Base-by-base conservation (phyloP, 1,139 yeast genomes). In the Magnusiomyces fungicola region DNA sequence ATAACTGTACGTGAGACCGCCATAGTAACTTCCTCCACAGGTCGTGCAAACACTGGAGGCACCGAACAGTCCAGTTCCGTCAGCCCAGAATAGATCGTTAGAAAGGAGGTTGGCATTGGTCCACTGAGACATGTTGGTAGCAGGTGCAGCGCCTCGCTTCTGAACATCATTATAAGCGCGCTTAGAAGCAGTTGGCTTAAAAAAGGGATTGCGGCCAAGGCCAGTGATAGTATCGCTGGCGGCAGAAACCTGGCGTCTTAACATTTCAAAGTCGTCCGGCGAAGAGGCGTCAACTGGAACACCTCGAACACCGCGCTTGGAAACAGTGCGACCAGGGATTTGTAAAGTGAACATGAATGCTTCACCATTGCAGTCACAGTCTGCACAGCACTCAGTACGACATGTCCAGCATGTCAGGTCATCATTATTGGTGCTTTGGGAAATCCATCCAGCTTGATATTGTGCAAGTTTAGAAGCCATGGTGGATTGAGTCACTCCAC, bases 381-480 rank as follows among this genome's bases (percentile, higher is more conserved):
- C 27, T 6, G 36, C 18, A n/a, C 36, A 29, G 25, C 44, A 41
- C 27, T 29, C 34, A 6, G 34, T 22, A 4, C 43, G 24, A 39
- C 48, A 29, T 2, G 43, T 38, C 37, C 44, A 40, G 43, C 43
- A 30, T 16, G 30, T 39, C 1, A 41, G 41, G 7, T 21, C 16
- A 14, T 22, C 19, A 25, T 22, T 18, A 10, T 30, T 38, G 16
- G 43, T 46, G 16, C 50, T 48, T 12, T 38, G 40, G n/a, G 50
- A 40, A 5, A 40, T 45, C 39, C 49, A 47, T 21, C 36, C 36
- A 29, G 16, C 37, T 30, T 41, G 44, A 16, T 18, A 41, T 18
- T 41, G 19, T 3, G 44, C 44, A 29, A 41, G 10, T 18, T 41
- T 41, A n/a, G 16, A 7, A 4, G 44, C 44, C 9, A 21, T 34